These are phyloP conservation scores for Lojkania enalia DNA, from an alignment of 2,329 filamentous ascomycete species.

Conservation along the genomic window DNA sequence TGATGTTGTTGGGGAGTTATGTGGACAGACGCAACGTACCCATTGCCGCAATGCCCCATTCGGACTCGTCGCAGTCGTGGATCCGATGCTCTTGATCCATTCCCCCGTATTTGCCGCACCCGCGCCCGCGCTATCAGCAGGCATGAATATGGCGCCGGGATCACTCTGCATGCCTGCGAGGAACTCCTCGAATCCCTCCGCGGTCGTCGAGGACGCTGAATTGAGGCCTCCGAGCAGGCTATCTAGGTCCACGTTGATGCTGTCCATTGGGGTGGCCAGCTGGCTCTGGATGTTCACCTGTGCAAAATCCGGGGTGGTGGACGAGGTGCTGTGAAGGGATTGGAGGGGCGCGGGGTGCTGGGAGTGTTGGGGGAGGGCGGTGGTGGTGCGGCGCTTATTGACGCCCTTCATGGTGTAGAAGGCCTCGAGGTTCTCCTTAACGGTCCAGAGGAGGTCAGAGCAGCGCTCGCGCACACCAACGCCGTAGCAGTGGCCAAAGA, in stretches of 20 bases:
- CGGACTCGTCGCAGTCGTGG: constrained; percentile 25
- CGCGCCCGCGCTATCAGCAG: constrained; percentile 27
- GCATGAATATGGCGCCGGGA: constrained; percentile 41
- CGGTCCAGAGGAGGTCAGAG: constrained; percentile 40
- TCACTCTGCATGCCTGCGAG: constrained; percentile 25
- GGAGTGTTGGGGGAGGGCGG: constrained; percentile 20
- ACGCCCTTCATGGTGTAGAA: constrained; percentile 46
- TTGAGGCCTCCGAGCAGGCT: constrained; percentile 31
- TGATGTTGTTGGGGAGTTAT: too few species aligned
- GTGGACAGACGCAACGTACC: too few species aligned
- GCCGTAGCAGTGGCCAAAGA: constrained; percentile 46
- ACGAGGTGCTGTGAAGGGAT: constrained; percentile 2
- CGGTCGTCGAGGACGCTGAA: constrained; percentile 6
- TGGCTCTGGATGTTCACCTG: constrained; percentile 19
- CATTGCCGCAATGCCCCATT: constrained; percentile 33
- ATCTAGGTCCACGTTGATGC: constrained; percentile 39
- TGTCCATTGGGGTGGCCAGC: constrained; percentile 34
- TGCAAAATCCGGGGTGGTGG: constrained; percentile 15
- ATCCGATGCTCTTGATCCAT: constrained; percentile 23
- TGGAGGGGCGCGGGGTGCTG: not conserved
- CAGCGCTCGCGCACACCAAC: constrained; percentile 41
- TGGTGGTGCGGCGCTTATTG: constrained; percentile 33
- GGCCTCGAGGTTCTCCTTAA: constrained; percentile 45
- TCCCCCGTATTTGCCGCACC: constrained; percentile 13
- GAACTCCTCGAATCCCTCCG: constrained; percentile 35